Evolutionary conservation across 805 yeast genomes (phyloP).

Genomic region (Myxozyma kluyveri): DNA sequence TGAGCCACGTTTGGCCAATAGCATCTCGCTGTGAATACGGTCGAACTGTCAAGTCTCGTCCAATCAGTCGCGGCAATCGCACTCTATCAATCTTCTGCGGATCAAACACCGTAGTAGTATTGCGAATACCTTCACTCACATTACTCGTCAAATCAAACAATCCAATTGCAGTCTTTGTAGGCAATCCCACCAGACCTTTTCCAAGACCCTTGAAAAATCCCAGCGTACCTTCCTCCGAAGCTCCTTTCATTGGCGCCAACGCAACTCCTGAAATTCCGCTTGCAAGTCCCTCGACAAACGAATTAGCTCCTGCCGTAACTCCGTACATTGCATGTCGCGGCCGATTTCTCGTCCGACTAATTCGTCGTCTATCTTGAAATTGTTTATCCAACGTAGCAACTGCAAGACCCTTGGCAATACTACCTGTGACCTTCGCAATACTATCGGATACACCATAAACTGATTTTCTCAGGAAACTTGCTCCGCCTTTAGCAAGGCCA

Average conservation of each 20-base stretch:
- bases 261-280: constrained; percentile 92
- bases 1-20: constrained; percentile 92
- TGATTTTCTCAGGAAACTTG: constrained; percentile 89
- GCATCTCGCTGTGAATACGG: constrained; percentile 80
- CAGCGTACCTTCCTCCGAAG: constrained; percentile 78
- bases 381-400: constrained; percentile 83
- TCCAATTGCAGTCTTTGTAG: constrained; percentile 96
- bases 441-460: constrained; percentile 95
- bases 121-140: constrained; percentile 89
- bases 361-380: constrained; percentile 78
- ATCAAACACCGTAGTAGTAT: constrained; percentile 87
- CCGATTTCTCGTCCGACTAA: constrained; percentile 69
- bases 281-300: constrained; percentile 79
- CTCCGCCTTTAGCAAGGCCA: constrained; percentile 92
- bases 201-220: constrained; percentile 95
- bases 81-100: constrained; percentile 72
- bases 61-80: constrained; percentile 75
- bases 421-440: constrained; percentile 86
- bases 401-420: constrained; percentile 89
- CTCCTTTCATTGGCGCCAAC: constrained; percentile 85
- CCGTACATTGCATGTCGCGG: constrained; percentile 86
- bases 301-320: constrained; percentile 78
- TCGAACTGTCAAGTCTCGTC: constrained; percentile 67
- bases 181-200: constrained; percentile 89
- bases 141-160: constrained; percentile 87